A percentile compares a stretch with the other conserved stretches of the same genome.
These are phyloP conservation scores for Jatropha multifida DNA, from an alignment of 441 rosid species.

Conservation along the genomic window DNA sequence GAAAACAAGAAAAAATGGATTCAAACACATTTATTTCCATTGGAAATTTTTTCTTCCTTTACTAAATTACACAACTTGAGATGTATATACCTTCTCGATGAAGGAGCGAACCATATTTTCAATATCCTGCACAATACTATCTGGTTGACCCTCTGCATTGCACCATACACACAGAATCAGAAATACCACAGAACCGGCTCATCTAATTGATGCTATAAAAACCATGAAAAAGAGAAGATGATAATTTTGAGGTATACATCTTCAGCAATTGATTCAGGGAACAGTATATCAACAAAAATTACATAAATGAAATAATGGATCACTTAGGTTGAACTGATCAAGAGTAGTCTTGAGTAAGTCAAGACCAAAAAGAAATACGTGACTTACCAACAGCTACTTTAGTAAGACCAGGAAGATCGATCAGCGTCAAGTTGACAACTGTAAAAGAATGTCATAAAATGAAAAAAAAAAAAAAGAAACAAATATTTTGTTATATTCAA, in stretches of 20 bases:
- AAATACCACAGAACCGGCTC: not conserved
- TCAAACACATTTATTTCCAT: not conserved
- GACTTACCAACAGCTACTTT: conserved; percentile 97
- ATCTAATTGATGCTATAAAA: not conserved
- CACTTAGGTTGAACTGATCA: not conserved
- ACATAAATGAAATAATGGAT: not conserved
- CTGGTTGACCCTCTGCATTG: conserved; percentile 91
- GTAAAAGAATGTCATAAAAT: conserved; percentile 24
- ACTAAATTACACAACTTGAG: not conserved
- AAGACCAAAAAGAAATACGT: not conserved
- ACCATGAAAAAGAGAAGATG: not conserved
- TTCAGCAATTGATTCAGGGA: not conserved
- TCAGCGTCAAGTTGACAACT: conserved; percentile 96
- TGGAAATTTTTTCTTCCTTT: not conserved
- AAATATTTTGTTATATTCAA: not conserved
- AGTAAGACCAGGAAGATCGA: conserved; percentile 99
- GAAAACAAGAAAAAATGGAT: not conserved
- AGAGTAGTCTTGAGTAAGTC: not conserved
- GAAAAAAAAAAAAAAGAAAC: not conserved
- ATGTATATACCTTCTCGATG: conserved; percentile 79
- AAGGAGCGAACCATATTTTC: conserved; percentile 94
- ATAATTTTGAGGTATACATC: not conserved
- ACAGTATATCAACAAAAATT: not conserved
- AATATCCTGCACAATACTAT: conserved; percentile 84
- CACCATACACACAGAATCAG: conserved; percentile 14